Evolutionary conservation across 192 early-diverging fungal species (phyloP).

Genomic region (Podila horticola): DNA sequence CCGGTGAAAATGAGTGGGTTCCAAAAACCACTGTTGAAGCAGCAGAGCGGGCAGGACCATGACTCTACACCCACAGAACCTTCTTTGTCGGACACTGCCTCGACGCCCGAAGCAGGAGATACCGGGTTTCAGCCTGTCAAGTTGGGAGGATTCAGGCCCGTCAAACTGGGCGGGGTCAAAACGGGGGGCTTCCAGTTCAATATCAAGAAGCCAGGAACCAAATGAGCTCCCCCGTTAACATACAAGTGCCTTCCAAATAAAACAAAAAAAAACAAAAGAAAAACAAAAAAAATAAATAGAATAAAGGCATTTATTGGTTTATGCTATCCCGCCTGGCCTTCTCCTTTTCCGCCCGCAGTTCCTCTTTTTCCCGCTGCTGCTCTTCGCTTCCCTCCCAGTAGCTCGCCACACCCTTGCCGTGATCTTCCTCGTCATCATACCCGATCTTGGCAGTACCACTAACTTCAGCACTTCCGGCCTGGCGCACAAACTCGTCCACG

Average conservation of each 20-base stretch:
- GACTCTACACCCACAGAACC: not conserved
- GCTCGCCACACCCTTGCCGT: not conserved
- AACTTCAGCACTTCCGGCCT: constrained; percentile 44
- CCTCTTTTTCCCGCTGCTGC: constrained; percentile 13
- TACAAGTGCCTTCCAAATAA: too few species aligned
- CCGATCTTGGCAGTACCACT: constrained; percentile 47
- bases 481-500: constrained; percentile 45
- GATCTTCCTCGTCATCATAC: constrained; percentile 15
- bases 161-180: constrained; percentile 49
- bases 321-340: constrained; percentile 17
- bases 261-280: too few species aligned
- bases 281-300: not conserved
- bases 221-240: constrained; percentile 5
- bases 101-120: not conserved
- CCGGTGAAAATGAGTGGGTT: not conserved
- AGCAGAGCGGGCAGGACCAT: too few species aligned
- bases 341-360: constrained; percentile 30
- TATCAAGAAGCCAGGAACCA: constrained; percentile 37
- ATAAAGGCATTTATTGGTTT: too few species aligned
- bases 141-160: constrained; percentile 36
- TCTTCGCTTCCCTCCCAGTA: constrained; percentile 27
- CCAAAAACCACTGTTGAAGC: not conserved
- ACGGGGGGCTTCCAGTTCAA: constrained; percentile 31
- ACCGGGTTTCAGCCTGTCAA: constrained; percentile 47
- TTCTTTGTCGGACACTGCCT: not conserved